Conservation (phyloP, 2,329 filamentous ascomycete genomes). For the Penicillium sp. region DNA sequence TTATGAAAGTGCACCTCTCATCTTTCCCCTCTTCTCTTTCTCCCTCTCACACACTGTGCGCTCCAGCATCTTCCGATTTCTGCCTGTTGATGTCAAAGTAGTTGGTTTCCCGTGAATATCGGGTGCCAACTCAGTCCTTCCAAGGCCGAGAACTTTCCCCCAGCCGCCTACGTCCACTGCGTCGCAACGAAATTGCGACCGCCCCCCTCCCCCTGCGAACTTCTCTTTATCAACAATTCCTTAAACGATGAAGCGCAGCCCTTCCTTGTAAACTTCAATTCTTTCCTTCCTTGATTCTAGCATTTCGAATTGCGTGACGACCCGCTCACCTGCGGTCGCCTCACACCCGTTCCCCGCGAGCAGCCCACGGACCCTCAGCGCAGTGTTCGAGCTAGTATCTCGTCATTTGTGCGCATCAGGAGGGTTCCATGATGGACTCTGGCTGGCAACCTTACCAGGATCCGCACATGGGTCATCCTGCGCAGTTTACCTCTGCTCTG, state of each 20-base stretch:
- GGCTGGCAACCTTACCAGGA: slow-evolving; percentile 71
- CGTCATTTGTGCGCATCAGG: slow-evolving; percentile 16
- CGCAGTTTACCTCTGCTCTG: slow-evolving; percentile 63
- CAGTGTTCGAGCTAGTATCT: slow-evolving; percentile 27
- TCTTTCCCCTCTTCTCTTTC: slow-evolving; percentile 2
- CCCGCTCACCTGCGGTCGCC: slow-evolving; percentile 19
- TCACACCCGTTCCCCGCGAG: slow-evolving; percentile 29
- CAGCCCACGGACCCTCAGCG: slow-evolving; percentile 30
- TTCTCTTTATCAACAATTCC: slow-evolving; percentile 14
- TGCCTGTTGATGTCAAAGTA: slow-evolving; percentile 1
- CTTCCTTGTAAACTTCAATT: slow-evolving; percentile 25
- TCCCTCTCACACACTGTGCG: background rate
- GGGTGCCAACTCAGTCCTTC: slow-evolving; percentile 11
- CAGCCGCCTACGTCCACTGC: slow-evolving; percentile 15
- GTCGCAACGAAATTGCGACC: slow-evolving; percentile 17
- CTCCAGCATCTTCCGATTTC: background rate
- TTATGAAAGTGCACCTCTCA: background rate
- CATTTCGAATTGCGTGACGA: slow-evolving; percentile 20
- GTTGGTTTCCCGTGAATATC: background rate
- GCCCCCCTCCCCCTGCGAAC: slow-evolving; percentile 16
- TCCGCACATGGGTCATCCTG: slow-evolving; percentile 59
- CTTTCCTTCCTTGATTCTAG: slow-evolving; percentile 12
- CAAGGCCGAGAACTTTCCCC: slow-evolving; percentile 6
- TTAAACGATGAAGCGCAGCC: slow-evolving; percentile 28
- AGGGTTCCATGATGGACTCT: slow-evolving; percentile 47